Conservation (phyloP, 768 basidiomycete genomes). For the Phylloporus rhodoxanthus region DNA sequence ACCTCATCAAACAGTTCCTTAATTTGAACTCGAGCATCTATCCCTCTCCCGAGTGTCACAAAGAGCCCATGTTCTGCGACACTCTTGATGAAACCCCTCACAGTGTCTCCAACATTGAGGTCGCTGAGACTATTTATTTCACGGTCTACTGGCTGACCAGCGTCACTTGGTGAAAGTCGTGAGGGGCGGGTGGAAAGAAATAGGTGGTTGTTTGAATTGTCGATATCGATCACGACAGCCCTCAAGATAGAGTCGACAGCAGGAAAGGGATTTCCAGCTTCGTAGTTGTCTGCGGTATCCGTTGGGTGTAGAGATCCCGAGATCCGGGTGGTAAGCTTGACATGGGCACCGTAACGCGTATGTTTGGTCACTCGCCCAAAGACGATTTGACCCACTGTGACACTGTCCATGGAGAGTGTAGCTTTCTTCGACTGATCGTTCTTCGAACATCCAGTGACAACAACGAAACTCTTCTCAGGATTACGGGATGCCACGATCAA, state of each 20-base stretch:
- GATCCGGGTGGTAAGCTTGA: conserved; percentile 70
- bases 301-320: conserved; percentile 77
- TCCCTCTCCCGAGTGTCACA: conserved; percentile 73
- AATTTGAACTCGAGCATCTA: conserved; percentile 91
- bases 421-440: conserved; percentile 45
- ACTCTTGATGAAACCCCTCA: conserved; percentile 87
- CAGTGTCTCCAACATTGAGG: conserved; percentile 63
- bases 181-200: conserved; percentile 80
- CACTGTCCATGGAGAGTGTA: conserved; percentile 56
- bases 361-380: conserved; percentile 77
- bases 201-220: conserved; percentile 60
- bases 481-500: conserved; percentile 88
- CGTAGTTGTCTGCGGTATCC: conserved; percentile 78
- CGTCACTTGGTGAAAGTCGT: conserved; percentile 49
- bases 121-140: conserved; percentile 60
- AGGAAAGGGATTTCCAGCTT: conserved; percentile 50
- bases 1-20: conserved; percentile 88
- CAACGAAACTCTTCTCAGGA: conserved; percentile 77
- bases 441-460: conserved; percentile 72
- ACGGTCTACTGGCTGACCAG: conserved; percentile 51
- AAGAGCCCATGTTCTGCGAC: conserved; percentile 85
- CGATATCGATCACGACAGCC: conserved; percentile 64
- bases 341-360: conserved; percentile 60
- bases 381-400: conserved; percentile 68
- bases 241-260: conserved; percentile 61